Evolutionary conservation across 495 filamentous ascomycete species (phyloP).

Genomic region (Penicillium samsonianum): DNA sequence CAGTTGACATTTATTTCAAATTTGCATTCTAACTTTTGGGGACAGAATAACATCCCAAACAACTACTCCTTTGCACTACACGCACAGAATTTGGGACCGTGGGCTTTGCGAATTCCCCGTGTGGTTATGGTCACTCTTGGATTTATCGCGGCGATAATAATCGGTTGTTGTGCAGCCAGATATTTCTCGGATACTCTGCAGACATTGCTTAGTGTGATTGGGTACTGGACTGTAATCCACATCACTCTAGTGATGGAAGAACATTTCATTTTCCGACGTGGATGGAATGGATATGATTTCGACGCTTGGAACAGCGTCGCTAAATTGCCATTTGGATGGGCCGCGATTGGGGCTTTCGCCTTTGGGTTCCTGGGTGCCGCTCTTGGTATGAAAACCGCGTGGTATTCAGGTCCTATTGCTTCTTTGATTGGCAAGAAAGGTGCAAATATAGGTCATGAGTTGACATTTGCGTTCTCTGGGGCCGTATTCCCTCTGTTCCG

Average conservation of each 20-base stretch:
- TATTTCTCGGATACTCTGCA: conserved; percentile 30
- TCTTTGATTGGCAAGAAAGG: conserved; percentile 57
- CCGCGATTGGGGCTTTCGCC: conserved; percentile 61
- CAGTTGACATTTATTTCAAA: neutral
- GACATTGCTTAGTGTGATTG: conserved; percentile 33
- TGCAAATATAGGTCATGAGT: conserved; percentile 69
- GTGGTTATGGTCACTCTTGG: conserved; percentile 31
- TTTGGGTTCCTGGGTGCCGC: conserved; percentile 67
- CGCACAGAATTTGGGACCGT: conserved; percentile 37
- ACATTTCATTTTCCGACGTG: conserved; percentile 68
- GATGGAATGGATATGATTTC: conserved; percentile 57
- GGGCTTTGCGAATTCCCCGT: conserved; percentile 36
- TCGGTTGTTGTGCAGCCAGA: conserved; percentile 29
- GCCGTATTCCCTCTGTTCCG: conserved; percentile 25
- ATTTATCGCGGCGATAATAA: conserved; percentile 23
- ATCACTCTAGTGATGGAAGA: conserved; percentile 64
- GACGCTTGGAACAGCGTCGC: conserved; percentile 54
- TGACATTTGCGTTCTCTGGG: conserved; percentile 44
- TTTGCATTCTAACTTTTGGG: neutral
- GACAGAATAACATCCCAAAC: conserved; percentile 35
- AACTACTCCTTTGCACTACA: conserved; percentile 35
- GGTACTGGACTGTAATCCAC: conserved; percentile 78
- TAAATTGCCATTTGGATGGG: conserved; percentile 63
- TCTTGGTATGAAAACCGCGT: conserved; percentile 68
- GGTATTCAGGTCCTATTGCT: conserved; percentile 67